phyloP scores from a whole-genome alignment of 2,329 filamentous ascomycete species.

The Aspergillus sp. region DNA sequence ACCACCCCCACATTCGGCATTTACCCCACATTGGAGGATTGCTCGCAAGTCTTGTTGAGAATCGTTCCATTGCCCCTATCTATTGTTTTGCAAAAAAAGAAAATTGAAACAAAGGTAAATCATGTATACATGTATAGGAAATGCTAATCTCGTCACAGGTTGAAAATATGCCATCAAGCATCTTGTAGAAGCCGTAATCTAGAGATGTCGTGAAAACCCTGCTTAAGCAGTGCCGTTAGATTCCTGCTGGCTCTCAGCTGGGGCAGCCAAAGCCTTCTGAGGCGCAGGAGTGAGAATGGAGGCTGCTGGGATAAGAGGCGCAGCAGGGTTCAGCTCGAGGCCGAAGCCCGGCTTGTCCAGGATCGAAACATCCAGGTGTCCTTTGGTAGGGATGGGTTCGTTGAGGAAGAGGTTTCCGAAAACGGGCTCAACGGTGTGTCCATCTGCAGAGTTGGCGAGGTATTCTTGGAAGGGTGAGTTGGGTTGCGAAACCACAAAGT shows the following conservation, averaged over 20 bases:
- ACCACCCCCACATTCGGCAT: constrained; percentile 13
- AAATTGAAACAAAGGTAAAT: constrained; percentile 3
- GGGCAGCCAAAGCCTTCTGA: constrained; percentile 46
- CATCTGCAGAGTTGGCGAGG: constrained; percentile 87
- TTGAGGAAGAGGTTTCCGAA: constrained; percentile 90
- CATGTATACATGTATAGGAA: constrained; percentile 9
- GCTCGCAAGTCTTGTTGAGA: background rate
- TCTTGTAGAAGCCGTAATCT: background rate
- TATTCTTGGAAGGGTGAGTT: constrained; percentile 97
- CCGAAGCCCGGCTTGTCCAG: constrained; percentile 91
- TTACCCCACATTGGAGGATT: constrained; percentile 20
- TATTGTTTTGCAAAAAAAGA: background rate
- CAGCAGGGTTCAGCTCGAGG: constrained; percentile 79
- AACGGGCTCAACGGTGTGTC: constrained; percentile 84
- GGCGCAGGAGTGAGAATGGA: constrained; percentile 70
- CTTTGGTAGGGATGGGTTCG: constrained; percentile 83
- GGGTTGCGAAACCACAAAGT: constrained; percentile 90
- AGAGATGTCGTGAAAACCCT: background rate
- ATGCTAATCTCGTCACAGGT: background rate
- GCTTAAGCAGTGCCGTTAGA: constrained; percentile 23
- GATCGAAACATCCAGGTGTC: constrained; percentile 75
- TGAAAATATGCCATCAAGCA: constrained; percentile 11
- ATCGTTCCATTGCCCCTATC: background rate
- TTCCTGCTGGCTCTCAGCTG: constrained; percentile 28
- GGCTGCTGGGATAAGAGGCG: constrained; percentile 74